phyloP scores from a whole-genome alignment of 805 yeast species.

The Candida endomychidarum region DNA sequence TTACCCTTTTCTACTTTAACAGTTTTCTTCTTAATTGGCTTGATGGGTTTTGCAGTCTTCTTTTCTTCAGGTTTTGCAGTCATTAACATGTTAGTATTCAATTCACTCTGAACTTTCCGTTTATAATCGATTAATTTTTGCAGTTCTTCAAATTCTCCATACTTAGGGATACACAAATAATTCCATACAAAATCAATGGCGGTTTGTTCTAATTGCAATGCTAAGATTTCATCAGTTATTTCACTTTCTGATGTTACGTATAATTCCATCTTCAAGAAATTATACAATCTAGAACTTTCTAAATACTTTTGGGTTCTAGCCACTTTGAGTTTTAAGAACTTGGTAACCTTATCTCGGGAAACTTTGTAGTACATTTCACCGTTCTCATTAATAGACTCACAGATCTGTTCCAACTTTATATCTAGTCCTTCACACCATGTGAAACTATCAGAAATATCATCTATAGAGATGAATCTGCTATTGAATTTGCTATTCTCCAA shows the following conservation, averaged over 20 bases:
- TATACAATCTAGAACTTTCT: slow-evolving; percentile 8
- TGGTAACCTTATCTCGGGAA: slow-evolving; percentile 36
- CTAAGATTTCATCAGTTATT: slow-evolving; percentile 21
- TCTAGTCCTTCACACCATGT: slow-evolving; percentile 28
- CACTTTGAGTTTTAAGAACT: slow-evolving; percentile 40
- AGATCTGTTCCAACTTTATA: slow-evolving; percentile 24
- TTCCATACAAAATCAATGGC: slow-evolving; percentile 9
- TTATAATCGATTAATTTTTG: slow-evolving; percentile 10
- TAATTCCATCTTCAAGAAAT: slow-evolving; percentile 21
- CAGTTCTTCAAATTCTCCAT: slow-evolving; percentile 4
- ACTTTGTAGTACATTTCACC: slow-evolving; percentile 41
- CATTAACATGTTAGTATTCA: slow-evolving; percentile 7
- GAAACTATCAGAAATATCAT: slow-evolving; percentile 43
- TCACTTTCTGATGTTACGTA: slow-evolving; percentile 18
- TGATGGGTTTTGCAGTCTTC: slow-evolving; percentile 1
- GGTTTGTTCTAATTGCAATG: slow-evolving; percentile 9
- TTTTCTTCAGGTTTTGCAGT: neutral
- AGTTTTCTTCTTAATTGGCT: slow-evolving; percentile 10
- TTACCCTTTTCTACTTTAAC: slow-evolving; percentile 52
- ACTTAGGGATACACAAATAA: slow-evolving; percentile 5
- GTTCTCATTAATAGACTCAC: slow-evolving; percentile 33
- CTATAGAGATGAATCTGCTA: slow-evolving; percentile 28
- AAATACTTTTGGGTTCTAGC: slow-evolving; percentile 20
- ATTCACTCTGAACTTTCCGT: slow-evolving; percentile 8
- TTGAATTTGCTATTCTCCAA: slow-evolving; percentile 24